These are phyloP conservation scores for Aspergillus ostianus DNA, from an alignment of 495 filamentous ascomycete species.

Conservation along the genomic window DNA sequence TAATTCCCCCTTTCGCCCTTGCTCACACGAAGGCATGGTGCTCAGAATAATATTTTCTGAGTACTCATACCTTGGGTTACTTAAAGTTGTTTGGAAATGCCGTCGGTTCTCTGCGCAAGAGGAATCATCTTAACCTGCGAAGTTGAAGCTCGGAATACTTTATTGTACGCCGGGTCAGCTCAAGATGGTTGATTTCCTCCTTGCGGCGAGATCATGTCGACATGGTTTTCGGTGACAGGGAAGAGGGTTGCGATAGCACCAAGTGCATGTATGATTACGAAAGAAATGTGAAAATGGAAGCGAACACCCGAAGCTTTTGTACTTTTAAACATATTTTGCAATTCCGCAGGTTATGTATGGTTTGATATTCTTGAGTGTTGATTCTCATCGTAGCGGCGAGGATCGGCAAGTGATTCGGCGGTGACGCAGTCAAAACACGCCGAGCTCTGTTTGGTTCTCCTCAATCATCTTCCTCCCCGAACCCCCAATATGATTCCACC, in stretches of 20 bases:
- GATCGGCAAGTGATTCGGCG: conserved; percentile 3
- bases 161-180: background rate
- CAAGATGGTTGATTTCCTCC: background rate
- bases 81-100: background rate
- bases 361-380: too few relatives aligned
- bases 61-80: background rate
- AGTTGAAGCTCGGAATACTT: background rate
- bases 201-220: background rate
- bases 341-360: too few relatives aligned
- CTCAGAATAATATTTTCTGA: background rate
- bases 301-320: conserved; percentile 15
- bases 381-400: background rate
- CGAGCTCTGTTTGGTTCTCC: background rate
- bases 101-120: background rate
- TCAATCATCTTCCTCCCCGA: background rate
- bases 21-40: background rate
- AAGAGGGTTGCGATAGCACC: conserved; percentile 15
- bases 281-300: conserved; percentile 43
- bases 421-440: conserved; percentile 2
- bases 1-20: background rate
- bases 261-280: conserved; percentile 48
- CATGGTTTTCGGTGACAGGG: conserved; percentile 1
- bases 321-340: conserved; percentile 1
- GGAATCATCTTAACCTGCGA: background rate
- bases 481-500: conserved; percentile 59